These are phyloP conservation scores for Coemansia sp. DNA, from an alignment of 192 early-diverging fungal species.

Conservation along the genomic window DNA sequence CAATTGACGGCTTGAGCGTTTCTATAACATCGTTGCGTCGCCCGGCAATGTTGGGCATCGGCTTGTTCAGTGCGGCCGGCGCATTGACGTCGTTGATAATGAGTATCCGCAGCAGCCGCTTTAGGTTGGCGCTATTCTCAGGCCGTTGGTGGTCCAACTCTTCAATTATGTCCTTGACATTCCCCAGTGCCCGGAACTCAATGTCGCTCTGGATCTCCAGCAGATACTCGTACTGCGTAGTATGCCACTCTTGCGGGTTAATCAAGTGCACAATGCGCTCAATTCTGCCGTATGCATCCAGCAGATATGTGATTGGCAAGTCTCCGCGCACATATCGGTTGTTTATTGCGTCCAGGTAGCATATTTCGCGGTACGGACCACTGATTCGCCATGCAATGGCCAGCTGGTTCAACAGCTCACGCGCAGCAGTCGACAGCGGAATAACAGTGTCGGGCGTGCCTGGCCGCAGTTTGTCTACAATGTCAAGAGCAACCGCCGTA, in stretches of 20 bases:
- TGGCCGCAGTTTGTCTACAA: constrained; percentile 21
- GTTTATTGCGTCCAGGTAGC: constrained; percentile 50
- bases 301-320: constrained; percentile 38
- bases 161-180: constrained; percentile 42
- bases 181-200: constrained; percentile 37
- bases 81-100: constrained; percentile 42
- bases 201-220: constrained; percentile 34
- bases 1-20: constrained; percentile 32
- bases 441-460: constrained; percentile 13
- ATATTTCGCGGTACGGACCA: constrained; percentile 39
- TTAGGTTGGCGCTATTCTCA: constrained; percentile 17
- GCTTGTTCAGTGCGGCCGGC: constrained; percentile 40
- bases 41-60: constrained; percentile 40
- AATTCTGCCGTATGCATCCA: constrained; percentile 50
- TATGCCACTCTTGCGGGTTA: constrained; percentile 48
- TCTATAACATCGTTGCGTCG: constrained; percentile 34
- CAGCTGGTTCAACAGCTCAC: constrained; percentile 47
- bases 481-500: constrained; percentile 35
- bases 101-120: constrained; percentile 8
- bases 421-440: constrained; percentile 37
- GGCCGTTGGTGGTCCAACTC: constrained; percentile 48
- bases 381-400: constrained; percentile 50
- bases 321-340: constrained; percentile 28
- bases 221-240: constrained; percentile 41
- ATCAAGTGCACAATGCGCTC: constrained; percentile 52